phyloP scores from a whole-genome alignment of 2,329 filamentous ascomycete genomes.

The Chaetomium olivaceum region DNA sequence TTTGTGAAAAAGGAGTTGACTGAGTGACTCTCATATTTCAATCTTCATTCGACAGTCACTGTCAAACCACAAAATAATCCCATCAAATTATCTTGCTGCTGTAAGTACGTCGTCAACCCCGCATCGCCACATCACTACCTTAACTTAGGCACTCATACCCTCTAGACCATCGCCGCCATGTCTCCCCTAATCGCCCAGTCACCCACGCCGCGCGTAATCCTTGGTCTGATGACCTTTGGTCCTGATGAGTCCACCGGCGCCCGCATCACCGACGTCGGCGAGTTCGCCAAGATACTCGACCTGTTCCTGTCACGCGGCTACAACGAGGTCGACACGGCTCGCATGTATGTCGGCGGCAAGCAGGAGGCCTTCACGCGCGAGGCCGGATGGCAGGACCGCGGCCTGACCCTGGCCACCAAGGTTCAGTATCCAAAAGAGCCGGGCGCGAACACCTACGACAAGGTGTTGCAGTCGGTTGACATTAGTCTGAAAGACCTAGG shows the following conservation, averaged over 20 bases:
- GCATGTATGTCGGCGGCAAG: conserved; percentile 64
- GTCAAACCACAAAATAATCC: neutral
- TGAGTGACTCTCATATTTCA: no score
- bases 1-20: no score
- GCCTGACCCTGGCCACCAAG: conserved; percentile 69
- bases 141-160: neutral
- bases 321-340: conserved; percentile 72
- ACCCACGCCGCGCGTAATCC: conserved; percentile 51
- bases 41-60: no score
- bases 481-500: conserved; percentile 70
- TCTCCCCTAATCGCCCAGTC: conserved; percentile 30
- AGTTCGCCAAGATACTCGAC: conserved; percentile 66
- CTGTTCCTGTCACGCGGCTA: conserved; percentile 67
- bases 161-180: conserved; percentile 2
- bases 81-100: neutral
- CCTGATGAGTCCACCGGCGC: conserved; percentile 58
- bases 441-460: conserved; percentile 63
- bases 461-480: conserved; percentile 65
- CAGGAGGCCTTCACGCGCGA: conserved; percentile 70
- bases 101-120: neutral
- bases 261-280: conserved; percentile 58
- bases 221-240: conserved; percentile 73
- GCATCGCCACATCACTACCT: neutral
- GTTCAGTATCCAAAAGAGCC: conserved; percentile 58
- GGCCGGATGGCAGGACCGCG: conserved; percentile 68